phyloP scores from a whole-genome alignment of 768 basidiomycete genomes.

The Lactarius deliciosus region DNA sequence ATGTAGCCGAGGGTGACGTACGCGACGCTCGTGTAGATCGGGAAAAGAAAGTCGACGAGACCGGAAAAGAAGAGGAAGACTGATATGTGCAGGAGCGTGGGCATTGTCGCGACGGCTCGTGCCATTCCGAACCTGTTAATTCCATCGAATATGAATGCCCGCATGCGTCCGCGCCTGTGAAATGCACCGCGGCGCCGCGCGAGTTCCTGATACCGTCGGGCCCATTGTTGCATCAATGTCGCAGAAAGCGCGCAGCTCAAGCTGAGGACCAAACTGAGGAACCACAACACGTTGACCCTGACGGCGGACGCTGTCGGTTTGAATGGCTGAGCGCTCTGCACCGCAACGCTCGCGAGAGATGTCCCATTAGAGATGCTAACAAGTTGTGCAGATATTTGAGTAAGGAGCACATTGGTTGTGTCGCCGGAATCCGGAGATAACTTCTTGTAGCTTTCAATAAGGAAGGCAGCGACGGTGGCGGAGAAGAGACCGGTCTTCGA shows the following conservation, averaged over 20 bases:
- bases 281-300: slow-evolving; percentile 17
- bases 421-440: slow-evolving; percentile 14
- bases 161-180: background rate
- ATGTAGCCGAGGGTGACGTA: background rate
- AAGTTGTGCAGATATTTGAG: slow-evolving; percentile 1
- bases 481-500: slow-evolving; percentile 26
- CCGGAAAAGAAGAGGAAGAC: slow-evolving; percentile 14
- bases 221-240: slow-evolving; percentile 19
- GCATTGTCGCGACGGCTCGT: background rate
- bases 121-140: background rate
- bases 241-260: slow-evolving; percentile 7
- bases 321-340: background rate
- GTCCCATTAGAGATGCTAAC: background rate
- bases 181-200: background rate
- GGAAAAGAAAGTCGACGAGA: background rate
- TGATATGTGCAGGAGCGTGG: background rate
- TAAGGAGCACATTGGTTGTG: background rate
- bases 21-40: background rate
- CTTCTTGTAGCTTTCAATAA: slow-evolving; percentile 22
- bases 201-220: background rate
- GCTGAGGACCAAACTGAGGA: slow-evolving; percentile 13
- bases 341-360: background rate
- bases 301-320: background rate
- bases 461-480: slow-evolving; percentile 21
- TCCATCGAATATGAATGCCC: background rate